These are phyloP conservation scores for Xylaria cubensis DNA, from an alignment of 495 filamentous ascomycete species.

Conservation along the genomic window DNA sequence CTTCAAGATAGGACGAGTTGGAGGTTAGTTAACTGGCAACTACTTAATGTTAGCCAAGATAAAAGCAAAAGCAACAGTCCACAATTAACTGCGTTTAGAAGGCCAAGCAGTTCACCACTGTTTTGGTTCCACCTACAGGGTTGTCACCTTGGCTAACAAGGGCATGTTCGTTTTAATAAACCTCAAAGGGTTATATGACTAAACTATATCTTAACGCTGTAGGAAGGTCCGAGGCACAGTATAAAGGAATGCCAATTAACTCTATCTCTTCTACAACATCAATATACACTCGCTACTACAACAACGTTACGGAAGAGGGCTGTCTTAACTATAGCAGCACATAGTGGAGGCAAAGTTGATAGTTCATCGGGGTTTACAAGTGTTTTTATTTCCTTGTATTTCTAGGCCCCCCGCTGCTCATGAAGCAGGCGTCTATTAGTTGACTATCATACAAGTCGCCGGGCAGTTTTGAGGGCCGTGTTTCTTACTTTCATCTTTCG, in stretches of 20 bases:
- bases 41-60: too few species aligned
- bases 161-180: not conserved
- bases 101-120: not conserved
- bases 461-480: not conserved
- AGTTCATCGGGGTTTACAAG: not conserved
- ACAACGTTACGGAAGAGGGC: not conserved
- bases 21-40: too few species aligned
- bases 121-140: not conserved
- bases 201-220: too few species aligned
- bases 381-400: slow-evolving; percentile 23
- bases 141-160: not conserved
- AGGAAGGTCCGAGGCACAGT: too few species aligned
- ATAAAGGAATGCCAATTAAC: too few species aligned
- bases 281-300: too few species aligned
- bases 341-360: not conserved
- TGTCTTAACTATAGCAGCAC: not conserved
- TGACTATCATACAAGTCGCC: slow-evolving; percentile 29
- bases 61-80: too few species aligned
- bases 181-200: not conserved
- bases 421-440: slow-evolving; percentile 21
- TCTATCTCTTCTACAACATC: too few species aligned
- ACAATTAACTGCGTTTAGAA: too few species aligned
- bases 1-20: too few species aligned
- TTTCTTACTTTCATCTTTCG: slow-evolving; percentile 1
- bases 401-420: slow-evolving; percentile 10